Evolutionary conservation across 2,329 filamentous ascomycete genomes (phyloP), one percentile per base, ranked within the genome.

Genomic region (Mollisia scopiformis): DNA sequence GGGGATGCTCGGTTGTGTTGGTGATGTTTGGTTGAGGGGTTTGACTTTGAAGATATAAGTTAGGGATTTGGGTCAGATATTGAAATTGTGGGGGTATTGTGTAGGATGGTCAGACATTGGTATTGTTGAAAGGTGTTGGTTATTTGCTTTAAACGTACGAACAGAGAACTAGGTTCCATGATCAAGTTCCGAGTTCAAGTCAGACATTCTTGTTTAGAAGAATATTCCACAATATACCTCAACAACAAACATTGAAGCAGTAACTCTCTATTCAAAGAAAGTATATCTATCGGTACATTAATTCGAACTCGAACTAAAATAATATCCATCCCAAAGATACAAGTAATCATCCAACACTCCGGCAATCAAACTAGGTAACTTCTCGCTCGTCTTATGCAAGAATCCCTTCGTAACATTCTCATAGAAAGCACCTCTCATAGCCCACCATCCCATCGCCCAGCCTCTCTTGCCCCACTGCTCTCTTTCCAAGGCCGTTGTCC

Each of bases 321-420:
- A 96, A 76, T 97, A 98, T 70, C 96, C 93, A 77, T 97, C 93
- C 95, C 95, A 99, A 31, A 99, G 81, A 75, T 96, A 98, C 76
- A 97, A 92, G 74, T 99, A 99, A 75, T 99, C 95, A 74, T 97
- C 93, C 65, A 98, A 77, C 49, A 99, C 89, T 59, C 91, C 92
- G 8, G 88, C 90, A 25, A 97, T 82, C 73, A 99, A 85, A 66
- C 66, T 97, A 83, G 70, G 71, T n/a, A 73, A 51, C 51, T 62
- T 68, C 49, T 70, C 63, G 50, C 61, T 66, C 21, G 69, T 69
- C 35, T 88, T 89, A 30, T 81, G 80, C 7, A 94, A 88, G 14
- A 94, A 76, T 4, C 86, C 85, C 76, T 91, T 91, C 51, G 92
- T 96, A 62, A 97, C 83, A 70, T 93, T 92, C 76, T 98, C 92